Conservation (phyloP, 495 filamentous ascomycete species). For the Hyaloscypha hepaticicola region DNA sequence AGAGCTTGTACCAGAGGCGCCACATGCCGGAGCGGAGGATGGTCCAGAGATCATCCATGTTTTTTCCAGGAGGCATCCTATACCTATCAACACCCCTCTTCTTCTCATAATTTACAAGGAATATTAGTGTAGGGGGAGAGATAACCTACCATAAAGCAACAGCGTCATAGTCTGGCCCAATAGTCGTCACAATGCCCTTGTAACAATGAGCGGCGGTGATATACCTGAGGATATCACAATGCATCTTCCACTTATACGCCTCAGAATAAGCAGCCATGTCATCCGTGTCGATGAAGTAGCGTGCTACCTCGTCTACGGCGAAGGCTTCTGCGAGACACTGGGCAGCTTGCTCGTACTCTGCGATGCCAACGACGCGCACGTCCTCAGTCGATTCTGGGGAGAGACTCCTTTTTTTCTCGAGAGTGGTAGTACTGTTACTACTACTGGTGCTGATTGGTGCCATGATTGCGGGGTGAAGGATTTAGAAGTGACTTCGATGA, state of each 20-base stretch:
- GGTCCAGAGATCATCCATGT: conserved; percentile 70
- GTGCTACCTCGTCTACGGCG: conserved; percentile 66
- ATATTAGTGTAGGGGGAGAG: neutral
- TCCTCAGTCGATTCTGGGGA: conserved; percentile 46
- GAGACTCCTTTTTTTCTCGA: conserved; percentile 48
- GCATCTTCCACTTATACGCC: conserved; percentile 69
- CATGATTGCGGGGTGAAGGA: conserved; percentile 28
- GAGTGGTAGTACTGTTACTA: conserved; percentile 22
- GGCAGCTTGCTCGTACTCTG: conserved; percentile 66
- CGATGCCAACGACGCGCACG: conserved; percentile 58
- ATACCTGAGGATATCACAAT: conserved; percentile 71
- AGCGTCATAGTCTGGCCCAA: conserved; percentile 70
- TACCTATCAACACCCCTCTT: conserved; percentile 8
- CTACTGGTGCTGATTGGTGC: conserved; percentile 28
- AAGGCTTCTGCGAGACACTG: conserved; percentile 72
- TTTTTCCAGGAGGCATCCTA: conserved; percentile 75
- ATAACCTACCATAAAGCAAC: conserved; percentile 73
- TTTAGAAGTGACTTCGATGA: neutral
- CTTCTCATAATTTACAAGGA: neutral
- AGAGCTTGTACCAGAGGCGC: conserved; percentile 68
- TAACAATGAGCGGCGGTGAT: conserved; percentile 68
- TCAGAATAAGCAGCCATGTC: conserved; percentile 58
- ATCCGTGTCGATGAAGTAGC: conserved; percentile 68
- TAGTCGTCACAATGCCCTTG: conserved; percentile 67
- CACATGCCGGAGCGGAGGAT: conserved; percentile 70